Base-by-base conservation (phyloP, 2,329 filamentous ascomycete species). In the Trichophyton schoenleinii region DNA sequence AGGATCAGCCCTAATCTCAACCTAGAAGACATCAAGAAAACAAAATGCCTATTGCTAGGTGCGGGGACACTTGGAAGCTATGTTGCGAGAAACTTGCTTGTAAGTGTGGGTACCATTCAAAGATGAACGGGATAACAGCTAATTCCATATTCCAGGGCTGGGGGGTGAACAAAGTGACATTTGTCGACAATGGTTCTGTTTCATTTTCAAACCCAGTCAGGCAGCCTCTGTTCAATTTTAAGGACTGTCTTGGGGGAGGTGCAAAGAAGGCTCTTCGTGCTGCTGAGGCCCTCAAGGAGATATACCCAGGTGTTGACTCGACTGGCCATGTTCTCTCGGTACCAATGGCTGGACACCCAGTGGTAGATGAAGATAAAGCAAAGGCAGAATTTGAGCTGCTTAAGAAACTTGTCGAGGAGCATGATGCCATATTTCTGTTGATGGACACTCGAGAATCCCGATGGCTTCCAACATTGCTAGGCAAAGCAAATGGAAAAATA, bases 201-300 rank as follows among this genome's bases (percentile, higher is more conserved):
- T 96, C 91, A 5, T 99, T 91, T 72, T 97, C 92, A 1, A 99
- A 99, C 69, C 94, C 94, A 0, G 94, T 97, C 8, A 85, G 94
- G 38, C 94, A 99, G 71, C 92, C 94, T 0, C 80, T 99, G 1
- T 99, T 95, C 73, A 84, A 86, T 63, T 96, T 96, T 68, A 81
- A 88, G 42, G 94, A 99, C 73, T 97, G 94, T 70, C 77, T 91
- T 3, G 82, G 87, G 48, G 94, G 94, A 3, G 92, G 92, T 0
- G 87, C 84, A 13, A 83, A 85, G 67, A 99, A 99, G 72, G 94
- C 94, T 0, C 77, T 82, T 28, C 82, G 86, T 63, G 94, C 94
- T 1, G 89, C 92, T 0, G 84, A 89, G 69, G 87, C 88, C 6
- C 77, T 99, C 44, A 84, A 82, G 68, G 83, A 89, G 67, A 96